A percentile compares a stretch with the other conserved stretches of the same genome.
These are phyloP conservation scores for Fusarium bulbicola DNA, from an alignment of 2,329 filamentous ascomycete species.

Conservation along the genomic window DNA sequence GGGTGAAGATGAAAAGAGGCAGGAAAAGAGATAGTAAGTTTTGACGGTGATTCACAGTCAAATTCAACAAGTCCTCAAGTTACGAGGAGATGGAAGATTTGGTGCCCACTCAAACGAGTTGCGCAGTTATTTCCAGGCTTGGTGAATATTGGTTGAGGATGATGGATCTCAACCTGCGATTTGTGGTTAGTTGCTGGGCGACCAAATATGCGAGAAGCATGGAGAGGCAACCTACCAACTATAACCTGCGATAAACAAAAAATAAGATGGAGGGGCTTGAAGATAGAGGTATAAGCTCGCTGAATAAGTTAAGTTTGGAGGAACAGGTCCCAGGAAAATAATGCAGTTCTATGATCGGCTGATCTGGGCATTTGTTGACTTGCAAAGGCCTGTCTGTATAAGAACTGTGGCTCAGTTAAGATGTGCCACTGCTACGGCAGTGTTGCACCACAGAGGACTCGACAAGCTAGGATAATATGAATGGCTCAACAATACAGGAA, in stretches of 20 bases:
- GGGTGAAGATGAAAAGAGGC: constrained; percentile 10
- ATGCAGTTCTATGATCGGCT: background rate
- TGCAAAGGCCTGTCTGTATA: background rate
- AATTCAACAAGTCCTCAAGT: background rate
- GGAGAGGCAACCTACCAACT: background rate
- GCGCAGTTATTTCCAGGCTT: background rate
- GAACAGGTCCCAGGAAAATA: background rate
- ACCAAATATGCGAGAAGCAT: constrained; percentile 7
- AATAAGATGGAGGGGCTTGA: background rate
- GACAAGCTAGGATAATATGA: background rate
- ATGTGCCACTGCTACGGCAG: background rate
- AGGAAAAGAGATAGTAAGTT: background rate
- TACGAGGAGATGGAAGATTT: background rate
- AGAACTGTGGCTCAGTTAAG: background rate
- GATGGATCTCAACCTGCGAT: background rate
- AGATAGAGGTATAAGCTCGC: background rate
- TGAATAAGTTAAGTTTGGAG: background rate
- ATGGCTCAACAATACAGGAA: background rate
- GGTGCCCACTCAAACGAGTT: background rate
- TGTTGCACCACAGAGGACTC: background rate
- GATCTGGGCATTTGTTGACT: constrained; percentile 18
- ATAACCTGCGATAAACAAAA: background rate
- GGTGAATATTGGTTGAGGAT: background rate
- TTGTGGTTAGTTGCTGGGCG: constrained; percentile 30
- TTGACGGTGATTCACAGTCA: constrained; percentile 19